Percentiles rank a stretch among this genome's conserved stretches.
Conservation (phyloP, 495 filamentous ascomycete species). For the Penicillium odoratum region DNA sequence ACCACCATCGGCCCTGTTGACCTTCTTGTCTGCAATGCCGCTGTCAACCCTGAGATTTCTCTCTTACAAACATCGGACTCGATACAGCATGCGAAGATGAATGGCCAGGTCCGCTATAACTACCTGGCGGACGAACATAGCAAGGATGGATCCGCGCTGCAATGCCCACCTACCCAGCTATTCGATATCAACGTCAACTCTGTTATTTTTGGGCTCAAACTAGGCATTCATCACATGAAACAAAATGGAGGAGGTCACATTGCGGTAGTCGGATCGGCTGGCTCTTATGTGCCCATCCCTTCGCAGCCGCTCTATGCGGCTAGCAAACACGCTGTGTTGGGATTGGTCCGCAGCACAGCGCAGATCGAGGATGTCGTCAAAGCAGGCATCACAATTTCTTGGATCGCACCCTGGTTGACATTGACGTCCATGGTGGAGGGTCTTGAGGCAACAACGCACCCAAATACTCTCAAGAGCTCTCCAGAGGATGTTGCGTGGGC, state of each 20-base stretch:
- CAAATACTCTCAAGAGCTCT: slow-evolving; percentile 17
- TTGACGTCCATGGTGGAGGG: slow-evolving; percentile 25
- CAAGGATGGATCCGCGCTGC: background rate
- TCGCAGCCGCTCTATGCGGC: slow-evolving; percentile 25
- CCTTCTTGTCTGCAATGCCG: slow-evolving; percentile 23
- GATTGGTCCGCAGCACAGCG: slow-evolving; percentile 22
- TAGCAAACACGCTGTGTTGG: slow-evolving; percentile 23
- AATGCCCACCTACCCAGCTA: slow-evolving; percentile 12
- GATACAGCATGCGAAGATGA: slow-evolving; percentile 12
- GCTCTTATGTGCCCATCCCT: slow-evolving; percentile 23
- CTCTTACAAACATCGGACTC: slow-evolving; percentile 11
- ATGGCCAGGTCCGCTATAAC: slow-evolving; percentile 18
- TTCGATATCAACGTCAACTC: slow-evolving; percentile 24
- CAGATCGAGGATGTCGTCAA: slow-evolving; percentile 15
- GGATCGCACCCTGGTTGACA: slow-evolving; percentile 24
- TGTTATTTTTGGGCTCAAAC: slow-evolving; percentile 22
- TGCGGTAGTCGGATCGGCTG: slow-evolving; percentile 21
- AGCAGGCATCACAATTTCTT: slow-evolving; percentile 22
- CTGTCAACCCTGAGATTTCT: slow-evolving; percentile 23
- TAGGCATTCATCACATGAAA: slow-evolving; percentile 24
- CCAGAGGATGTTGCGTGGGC: slow-evolving; percentile 22
- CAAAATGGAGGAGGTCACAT: slow-evolving; percentile 18
- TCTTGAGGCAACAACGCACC: slow-evolving; percentile 5
- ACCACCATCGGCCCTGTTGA: slow-evolving; percentile 17
- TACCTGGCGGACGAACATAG: slow-evolving; percentile 19